phyloP scores from a whole-genome alignment of 768 basidiomycete genomes.

The Serpula lacrymans region DNA sequence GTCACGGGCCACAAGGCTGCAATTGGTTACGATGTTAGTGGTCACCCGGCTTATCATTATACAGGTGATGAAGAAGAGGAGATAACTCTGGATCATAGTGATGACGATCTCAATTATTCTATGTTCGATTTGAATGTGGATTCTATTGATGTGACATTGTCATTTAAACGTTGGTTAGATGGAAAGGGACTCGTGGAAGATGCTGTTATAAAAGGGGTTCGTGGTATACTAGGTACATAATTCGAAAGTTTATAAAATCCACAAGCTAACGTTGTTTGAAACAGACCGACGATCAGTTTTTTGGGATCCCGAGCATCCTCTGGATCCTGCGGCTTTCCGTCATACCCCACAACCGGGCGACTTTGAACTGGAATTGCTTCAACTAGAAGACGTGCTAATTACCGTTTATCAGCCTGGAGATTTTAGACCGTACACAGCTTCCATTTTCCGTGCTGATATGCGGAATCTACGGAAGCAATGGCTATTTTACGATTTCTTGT shows the following conservation, averaged over 20 bases:
- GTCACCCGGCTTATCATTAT: conserved; percentile 68
- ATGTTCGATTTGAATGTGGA: conserved; percentile 94
- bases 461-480: conserved; percentile 84
- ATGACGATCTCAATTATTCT: conserved; percentile 71
- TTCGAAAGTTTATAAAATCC: neutral
- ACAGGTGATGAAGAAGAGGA: conserved; percentile 60
- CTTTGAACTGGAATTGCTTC: conserved; percentile 87
- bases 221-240: conserved; percentile 81
- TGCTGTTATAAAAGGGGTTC: conserved; percentile 90
- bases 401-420: conserved; percentile 92
- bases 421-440: conserved; percentile 89
- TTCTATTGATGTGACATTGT: conserved; percentile 92
- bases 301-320: conserved; percentile 81
- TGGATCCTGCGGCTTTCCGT: conserved; percentile 78
- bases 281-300: conserved; percentile 82
- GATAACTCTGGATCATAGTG: conserved; percentile 22
- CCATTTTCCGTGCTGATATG: conserved; percentile 92
- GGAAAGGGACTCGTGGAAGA: conserved; percentile 92
- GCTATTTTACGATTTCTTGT: conserved; percentile 91
- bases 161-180: conserved; percentile 88
- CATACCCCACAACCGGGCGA: conserved; percentile 74
- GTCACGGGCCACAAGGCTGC: conserved; percentile 51
- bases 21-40: conserved; percentile 72
- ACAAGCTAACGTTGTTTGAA: neutral
- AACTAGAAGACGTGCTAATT: conserved; percentile 89